Base-by-base conservation (phyloP, 179 eudicot species). In the Spinacia oleracea region DNA sequence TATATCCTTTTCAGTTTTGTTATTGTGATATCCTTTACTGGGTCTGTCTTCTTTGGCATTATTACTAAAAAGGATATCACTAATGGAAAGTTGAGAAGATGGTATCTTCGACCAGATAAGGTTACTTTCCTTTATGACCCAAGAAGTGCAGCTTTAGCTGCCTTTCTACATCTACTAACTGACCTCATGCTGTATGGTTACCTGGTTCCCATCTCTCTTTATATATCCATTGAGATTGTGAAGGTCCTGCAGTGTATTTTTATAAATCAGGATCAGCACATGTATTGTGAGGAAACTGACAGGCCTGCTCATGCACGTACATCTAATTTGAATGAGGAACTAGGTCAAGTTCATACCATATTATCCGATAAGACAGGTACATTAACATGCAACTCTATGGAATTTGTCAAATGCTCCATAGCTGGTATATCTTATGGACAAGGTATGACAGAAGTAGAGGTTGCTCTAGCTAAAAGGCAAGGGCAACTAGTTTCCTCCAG, bases 301-400 rank as follows among this genome's bases (percentile, higher is more conserved):
- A 85, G 65, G 80, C 85, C 89, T 38, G 92, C 90, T 35, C 87
- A 66, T 79, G 89, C 92, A n/a, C 87, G 89, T 38, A 89, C 90
- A 2, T 87, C 92, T 11, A 89, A 89, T 78, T 86, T 89, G 84
- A 89, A 89, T 40, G 92, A 89, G 79, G 90, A 89, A 77, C 90
- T 89, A 75, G 92, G 92, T 53, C 92, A 89, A 84, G 92, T 89
- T 53, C 87, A 86, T 58, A 87, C 89, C 34, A 87, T 89, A 79
- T 80, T 89, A 77, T 89, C 92, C 2, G 92, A 89, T 77, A 87
- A 87, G 78, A 87, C 90, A 3, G 90, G 88, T 58, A 87, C 88
- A 9, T 72, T 87, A 77, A 87, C 90, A 16, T 85, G 88, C 77
- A 87, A 87, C 82, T 79, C 86, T 29, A 87, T 87, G 90, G 90